A percentile compares a stretch with the other conserved stretches of the same genome.
Evolutionary conservation across 23 red algal species (phyloP).

Genomic region (Porphyridium purpureum): DNA sequence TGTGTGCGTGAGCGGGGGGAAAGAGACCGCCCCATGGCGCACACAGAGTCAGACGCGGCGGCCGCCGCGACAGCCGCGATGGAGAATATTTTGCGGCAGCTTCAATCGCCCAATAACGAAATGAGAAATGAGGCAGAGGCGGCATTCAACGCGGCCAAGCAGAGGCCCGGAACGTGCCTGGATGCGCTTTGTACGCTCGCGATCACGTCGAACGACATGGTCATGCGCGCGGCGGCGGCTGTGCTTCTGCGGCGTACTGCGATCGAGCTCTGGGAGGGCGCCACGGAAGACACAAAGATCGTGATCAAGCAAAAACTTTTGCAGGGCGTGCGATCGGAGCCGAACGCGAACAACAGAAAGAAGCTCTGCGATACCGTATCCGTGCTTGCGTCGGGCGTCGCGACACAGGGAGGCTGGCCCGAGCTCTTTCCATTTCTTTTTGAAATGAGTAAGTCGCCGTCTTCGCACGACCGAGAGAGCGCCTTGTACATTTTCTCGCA

Average conservation of each 20-base stretch:
- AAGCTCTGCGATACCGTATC: constrained; percentile 55
- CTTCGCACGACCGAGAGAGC: constrained; percentile 44
- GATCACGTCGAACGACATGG: constrained; percentile 13
- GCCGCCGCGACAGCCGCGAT: constrained; percentile 9
- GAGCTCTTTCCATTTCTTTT: constrained; percentile 48
- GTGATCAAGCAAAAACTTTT: constrained; percentile 38
- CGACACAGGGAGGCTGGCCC: constrained; percentile 31
- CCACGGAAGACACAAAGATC: constrained; percentile 11
- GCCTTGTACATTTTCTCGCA: constrained; percentile 59
- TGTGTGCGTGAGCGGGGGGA: too few relatives aligned
- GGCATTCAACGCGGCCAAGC: constrained; percentile 40
- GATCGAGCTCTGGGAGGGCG: constrained; percentile 50
- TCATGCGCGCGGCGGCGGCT: constrained; percentile 40
- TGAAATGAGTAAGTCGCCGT: constrained; percentile 9
- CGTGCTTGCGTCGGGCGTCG: constrained; percentile 13
- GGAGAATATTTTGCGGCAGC: constrained; percentile 44
- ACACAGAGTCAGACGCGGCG: too few relatives aligned
- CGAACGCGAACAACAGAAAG: constrained; percentile 26
- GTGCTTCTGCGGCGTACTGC: constrained; percentile 60
- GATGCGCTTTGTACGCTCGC: constrained; percentile 44
- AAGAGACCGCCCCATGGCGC: too few relatives aligned
- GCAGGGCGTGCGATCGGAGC: constrained; percentile 25
- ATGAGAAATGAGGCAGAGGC: constrained; percentile 41
- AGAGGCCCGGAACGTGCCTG: constrained; percentile 36
- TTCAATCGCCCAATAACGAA: constrained; percentile 65